These are phyloP conservation scores for Carex littledalei DNA, from an alignment of 176 grass and related monocot species.

Conservation along the genomic window DNA sequence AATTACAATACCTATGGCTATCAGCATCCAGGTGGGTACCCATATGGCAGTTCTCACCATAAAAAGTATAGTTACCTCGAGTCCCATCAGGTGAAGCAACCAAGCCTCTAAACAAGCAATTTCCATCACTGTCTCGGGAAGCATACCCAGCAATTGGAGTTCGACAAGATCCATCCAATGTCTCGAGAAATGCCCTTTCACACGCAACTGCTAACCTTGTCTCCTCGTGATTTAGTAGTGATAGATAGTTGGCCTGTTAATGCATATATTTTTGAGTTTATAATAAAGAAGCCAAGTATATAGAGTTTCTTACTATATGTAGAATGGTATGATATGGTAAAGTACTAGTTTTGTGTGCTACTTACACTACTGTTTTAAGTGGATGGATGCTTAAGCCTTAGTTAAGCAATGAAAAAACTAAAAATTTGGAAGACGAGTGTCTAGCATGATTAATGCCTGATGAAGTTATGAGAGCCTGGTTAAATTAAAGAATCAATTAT, in stretches of 20 bases:
- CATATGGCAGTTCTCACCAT: not conserved
- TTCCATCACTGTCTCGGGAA: constrained; percentile 51
- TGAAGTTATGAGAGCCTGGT: not conserved
- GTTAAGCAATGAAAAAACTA: not conserved
- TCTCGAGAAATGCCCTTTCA: constrained; percentile 85
- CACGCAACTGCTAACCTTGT: constrained; percentile 95
- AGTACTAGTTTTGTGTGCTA: not conserved
- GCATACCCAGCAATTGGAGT: constrained; percentile 95
- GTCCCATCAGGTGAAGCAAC: constrained; percentile 87
- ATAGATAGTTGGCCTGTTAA: constrained; percentile 64
- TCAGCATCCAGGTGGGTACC: not conserved
- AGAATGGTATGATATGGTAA: not conserved
- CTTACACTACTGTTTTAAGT: not conserved
- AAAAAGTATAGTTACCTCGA: constrained; percentile 41
- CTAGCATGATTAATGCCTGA: not conserved
- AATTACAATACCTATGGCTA: not conserved
- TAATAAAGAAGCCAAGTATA: not conserved
- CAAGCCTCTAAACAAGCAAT: constrained; percentile 79
- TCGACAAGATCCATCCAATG: constrained; percentile 88
- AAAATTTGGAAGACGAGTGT: not conserved
- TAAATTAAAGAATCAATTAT: not conserved
- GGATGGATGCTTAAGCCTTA: not conserved
- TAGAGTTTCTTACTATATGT: not conserved
- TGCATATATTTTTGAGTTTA: not conserved
- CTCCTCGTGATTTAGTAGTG: constrained; percentile 82